Evolutionary conservation across 208 protist genomes (phyloP).

Genomic region (Trichomonas tenax): DNA sequence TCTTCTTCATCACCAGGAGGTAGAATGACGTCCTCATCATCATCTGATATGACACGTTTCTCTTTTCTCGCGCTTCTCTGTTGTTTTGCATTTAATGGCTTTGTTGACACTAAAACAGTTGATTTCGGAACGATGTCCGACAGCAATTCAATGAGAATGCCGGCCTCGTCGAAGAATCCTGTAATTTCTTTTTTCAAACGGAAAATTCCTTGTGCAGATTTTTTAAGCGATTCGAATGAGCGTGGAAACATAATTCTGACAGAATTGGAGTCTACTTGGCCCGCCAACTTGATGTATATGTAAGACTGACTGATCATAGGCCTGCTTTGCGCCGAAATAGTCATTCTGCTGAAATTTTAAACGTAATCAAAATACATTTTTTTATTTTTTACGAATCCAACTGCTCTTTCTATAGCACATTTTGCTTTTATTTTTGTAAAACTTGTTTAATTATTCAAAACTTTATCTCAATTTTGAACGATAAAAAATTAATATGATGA

Average conservation of each 20-base stretch:
- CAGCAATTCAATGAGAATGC: not conserved
- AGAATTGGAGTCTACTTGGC: not conserved
- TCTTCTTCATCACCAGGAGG: not conserved
- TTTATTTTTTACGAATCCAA: too few relatives aligned
- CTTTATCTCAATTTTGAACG: too few relatives aligned
- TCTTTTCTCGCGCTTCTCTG: not conserved
- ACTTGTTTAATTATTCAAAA: too few relatives aligned
- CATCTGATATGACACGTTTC: not conserved
- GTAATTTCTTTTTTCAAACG: not conserved
- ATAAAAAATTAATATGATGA: too few relatives aligned
- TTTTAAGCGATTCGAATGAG: not conserved
- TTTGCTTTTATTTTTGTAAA: too few relatives aligned
- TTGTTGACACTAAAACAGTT: not conserved
- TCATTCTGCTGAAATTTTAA: not conserved
- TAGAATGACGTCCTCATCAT: not conserved
- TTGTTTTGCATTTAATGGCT: not conserved
- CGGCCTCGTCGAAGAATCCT: not conserved
- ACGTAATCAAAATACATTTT: not conserved
- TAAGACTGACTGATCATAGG: not conserved
- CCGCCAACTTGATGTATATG: not conserved
- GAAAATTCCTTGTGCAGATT: not conserved
- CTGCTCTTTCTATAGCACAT: too few relatives aligned
- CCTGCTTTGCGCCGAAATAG: not conserved
- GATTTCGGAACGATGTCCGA: not conserved
- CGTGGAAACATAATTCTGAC: not conserved